Evolutionary conservation across 441 rosid species (phyloP), one percentile per base, ranked within the genome.

Genomic region (Corymbia citriodora): DNA sequence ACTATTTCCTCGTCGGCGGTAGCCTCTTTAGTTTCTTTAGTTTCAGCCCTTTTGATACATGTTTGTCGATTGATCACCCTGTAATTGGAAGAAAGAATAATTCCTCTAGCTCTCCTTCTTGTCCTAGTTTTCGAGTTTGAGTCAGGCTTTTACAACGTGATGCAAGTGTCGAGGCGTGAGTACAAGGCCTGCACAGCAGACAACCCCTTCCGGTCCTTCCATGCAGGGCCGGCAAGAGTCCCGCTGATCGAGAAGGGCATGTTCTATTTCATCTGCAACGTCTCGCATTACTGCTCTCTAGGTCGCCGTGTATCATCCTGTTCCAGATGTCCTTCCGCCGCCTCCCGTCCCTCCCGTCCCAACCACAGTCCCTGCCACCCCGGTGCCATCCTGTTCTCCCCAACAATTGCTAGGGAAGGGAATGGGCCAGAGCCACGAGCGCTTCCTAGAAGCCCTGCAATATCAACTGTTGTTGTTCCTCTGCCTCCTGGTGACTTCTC

Each of bases 211-310:
- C 87, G 89, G 88, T 61, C 90, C 89, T 79, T 92, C 10, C 86
- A 74, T 7, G 19, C 49, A 19, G 88, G 94, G 55, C 95, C 94
- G 27, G 95, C 93, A 8, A 89, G 70, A 21, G 88, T 93, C 25
- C 8, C 61, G 29, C 86, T 92, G 85, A 86, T 70, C 29, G 89
- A 92, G 52, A 79, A 83, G 50, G 93, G 95, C 9, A 91, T 89
- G 61, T 92, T 92, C 88, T 93, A 94, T 89, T 94, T 91, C 90
- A 92, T 93, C n/a, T 94, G 94, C 93, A 94, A 91, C 88, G 74
- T 94, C 89, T 93, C 96, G 0, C 83, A 92, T 55, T 92, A 93
- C 87, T 94, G 96, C 90, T 89, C 88, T 23, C 90, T 94, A 90
- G 8, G 21, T 94, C 9, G 27, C 82, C 25, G 93, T 91, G 65